These are phyloP conservation scores for Fusarium nematophilum DNA, from an alignment of 2,329 filamentous ascomycete species.

Conservation along the genomic window DNA sequence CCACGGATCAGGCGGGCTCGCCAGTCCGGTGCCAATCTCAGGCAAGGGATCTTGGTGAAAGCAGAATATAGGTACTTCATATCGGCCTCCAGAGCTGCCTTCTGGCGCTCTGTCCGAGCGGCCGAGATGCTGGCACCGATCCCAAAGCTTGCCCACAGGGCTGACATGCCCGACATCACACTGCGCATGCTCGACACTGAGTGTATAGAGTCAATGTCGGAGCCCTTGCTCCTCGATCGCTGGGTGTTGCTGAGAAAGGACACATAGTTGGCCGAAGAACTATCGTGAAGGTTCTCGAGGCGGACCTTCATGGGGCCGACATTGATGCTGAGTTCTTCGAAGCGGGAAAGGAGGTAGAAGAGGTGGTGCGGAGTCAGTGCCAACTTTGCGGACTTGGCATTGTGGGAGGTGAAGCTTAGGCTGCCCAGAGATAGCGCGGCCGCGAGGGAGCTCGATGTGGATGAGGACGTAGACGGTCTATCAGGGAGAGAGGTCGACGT, in stretches of 20 bases:
- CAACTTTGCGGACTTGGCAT: constrained; percentile 88
- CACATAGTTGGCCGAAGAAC: constrained; percentile 90
- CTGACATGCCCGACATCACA: constrained; percentile 96
- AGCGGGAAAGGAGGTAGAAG: constrained; percentile 94
- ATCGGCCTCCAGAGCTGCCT: constrained; percentile 85
- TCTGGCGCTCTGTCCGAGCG: constrained; percentile 89
- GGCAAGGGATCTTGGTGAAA: constrained; percentile 96
- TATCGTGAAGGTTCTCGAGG: constrained; percentile 92
- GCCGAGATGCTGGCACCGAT: constrained; percentile 82
- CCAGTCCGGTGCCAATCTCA: constrained; percentile 92
- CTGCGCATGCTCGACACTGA: constrained; percentile 97
- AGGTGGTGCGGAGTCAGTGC: constrained; percentile 95
- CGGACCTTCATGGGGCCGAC: constrained; percentile 97
- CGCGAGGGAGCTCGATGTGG: constrained; percentile 80
- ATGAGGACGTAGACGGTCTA: constrained; percentile 72
- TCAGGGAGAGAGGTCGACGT: constrained; percentile 67
- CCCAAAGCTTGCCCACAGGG: constrained; percentile 89
- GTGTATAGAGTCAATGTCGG: constrained; percentile 90
- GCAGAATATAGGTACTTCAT: constrained; percentile 97
- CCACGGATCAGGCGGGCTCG: constrained; percentile 89
- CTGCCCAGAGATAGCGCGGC: constrained; percentile 88
- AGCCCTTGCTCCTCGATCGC: constrained; percentile 79
- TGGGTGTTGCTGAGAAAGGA: constrained; percentile 88
- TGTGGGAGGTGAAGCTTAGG: constrained; percentile 85
- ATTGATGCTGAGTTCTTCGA: constrained; percentile 89